Evolutionary conservation across 2,329 filamentous ascomycete species (phyloP), one percentile per base, ranked within the genome.

Genomic region (Thermochaetoides dissita): DNA sequence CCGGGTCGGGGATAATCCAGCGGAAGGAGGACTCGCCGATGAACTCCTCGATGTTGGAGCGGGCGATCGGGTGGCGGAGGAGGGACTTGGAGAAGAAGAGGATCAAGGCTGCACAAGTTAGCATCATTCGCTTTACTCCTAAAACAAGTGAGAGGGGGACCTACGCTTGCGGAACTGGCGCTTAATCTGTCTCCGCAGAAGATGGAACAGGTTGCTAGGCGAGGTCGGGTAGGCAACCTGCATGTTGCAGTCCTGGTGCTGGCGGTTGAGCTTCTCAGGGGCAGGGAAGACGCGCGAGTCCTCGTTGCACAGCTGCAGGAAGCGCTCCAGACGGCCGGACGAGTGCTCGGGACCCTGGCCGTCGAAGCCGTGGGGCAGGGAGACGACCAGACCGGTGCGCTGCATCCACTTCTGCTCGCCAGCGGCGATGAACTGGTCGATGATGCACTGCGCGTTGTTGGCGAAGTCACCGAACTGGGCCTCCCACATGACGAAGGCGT

Each of bases 231-330:
- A 94, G 43, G 81, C 87, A 61, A 98, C 83, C 69, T 98, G 91
- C 79, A 98, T 94, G 70, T 98, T 98, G 74, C 87, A 94, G 68
- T 98, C 91, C 69, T 98, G 91, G 70, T 98, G 91, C 66, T 96
- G 91, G 54, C 91, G 86, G 42, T 93, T 81, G 47, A 96, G 77
- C 72, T 91, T 95, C 52, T 94, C 87, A 30, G 75, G 71, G 2
- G 78, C 72, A 41, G 91, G 91, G 79, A 87, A 98, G 56, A 91
- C 76, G 50, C 91, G 84, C 43, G 91, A 88, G 59, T 98, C 91
- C 63, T 98, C 91, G 66, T 96, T 96, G 67, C 83, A 91, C 46
- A 98, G 79, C 66, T 96, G 91, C 50, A 98, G 74, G 68, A 94
- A 98, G 57, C 91, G 84, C 70, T 98, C 91, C 66, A 98, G 84